Evolutionary conservation across 1,284 basidiomycete genomes (phyloP), one percentile per base, ranked within the genome.

Genomic region (Ustilago shanxiensis): DNA sequence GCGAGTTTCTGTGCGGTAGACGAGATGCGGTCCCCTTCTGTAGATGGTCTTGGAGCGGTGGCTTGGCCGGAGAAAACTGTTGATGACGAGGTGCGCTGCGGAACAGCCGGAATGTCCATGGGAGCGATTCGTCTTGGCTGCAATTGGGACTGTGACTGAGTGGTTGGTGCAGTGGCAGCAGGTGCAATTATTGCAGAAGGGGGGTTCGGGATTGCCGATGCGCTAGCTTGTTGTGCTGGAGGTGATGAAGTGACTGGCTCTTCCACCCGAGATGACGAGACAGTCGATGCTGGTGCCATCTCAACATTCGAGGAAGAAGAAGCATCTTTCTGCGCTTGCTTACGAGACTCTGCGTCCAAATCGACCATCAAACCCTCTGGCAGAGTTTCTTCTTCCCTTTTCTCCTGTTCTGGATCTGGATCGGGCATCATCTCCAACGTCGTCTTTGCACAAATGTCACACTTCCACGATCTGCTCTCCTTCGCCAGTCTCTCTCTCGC

Each of bases 401-500:
- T 33, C 2, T 54, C 33, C 33, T 55, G 24, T 22, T 49, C 20
- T 9, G 63, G 53, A 44, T 70, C 54, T 2, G 64, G 49, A 54
- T 77, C 75, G 0, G 75, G 75, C 24, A 77, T 51, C 51, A 79
- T 53, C 37, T 81, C 72, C 26, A 63, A 14, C 37, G 74, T 81
- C 26, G 55, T 57, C 28, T 49, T 47, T 8, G 52, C 66, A 55
- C 79, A 83, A 3, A 62, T 35, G 0, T 71, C 54, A 50, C 82
- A 82, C 31, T 31, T 67, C 81, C 81, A 83, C 14, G 6, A n/a
- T 9, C 60, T 59, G 22, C 74, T 71, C 39, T 70, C 66, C 8
- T 22, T 31, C 18, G 84, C 84, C 28, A 85, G 60, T 35, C 91
- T 91, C n/a, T 95, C 91, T 24, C 94, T 92, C 81, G 95, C 92